Percentiles rank a stretch among this genome's conserved stretches.
These are phyloP conservation scores for Blastobotrys mokoenaii DNA, from an alignment of 805 yeast genomes.

Conservation along the genomic window DNA sequence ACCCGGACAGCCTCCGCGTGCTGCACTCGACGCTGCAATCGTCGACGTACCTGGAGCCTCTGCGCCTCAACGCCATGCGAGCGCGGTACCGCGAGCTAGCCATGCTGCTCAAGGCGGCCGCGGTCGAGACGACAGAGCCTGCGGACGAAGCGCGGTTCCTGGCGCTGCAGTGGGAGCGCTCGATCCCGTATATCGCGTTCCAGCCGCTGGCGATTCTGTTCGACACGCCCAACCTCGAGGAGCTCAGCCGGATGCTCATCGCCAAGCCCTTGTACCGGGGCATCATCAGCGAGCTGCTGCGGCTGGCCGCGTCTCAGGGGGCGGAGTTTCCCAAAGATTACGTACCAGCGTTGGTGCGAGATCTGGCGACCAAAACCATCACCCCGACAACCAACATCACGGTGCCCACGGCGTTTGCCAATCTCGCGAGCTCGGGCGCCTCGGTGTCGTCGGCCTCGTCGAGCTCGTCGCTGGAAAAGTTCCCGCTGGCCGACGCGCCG, in stretches of 20 bases:
- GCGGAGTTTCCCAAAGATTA: conserved; percentile 2
- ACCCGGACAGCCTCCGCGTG: background rate
- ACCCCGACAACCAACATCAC: conserved; percentile 2
- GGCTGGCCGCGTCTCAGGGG: conserved; percentile 45
- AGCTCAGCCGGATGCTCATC: conserved; percentile 47
- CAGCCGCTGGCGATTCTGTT: conserved; percentile 68
- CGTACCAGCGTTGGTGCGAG: conserved; percentile 3
- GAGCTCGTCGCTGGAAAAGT: background rate
- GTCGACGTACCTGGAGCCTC: background rate
- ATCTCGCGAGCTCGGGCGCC: background rate
- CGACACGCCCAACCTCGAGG: conserved; percentile 57
- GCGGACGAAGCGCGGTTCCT: conserved; percentile 7
- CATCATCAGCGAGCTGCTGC: conserved; percentile 61
- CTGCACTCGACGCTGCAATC: conserved; percentile 3
- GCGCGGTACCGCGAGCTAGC: conserved; percentile 6
- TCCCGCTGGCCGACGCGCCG: conserved; percentile 34
- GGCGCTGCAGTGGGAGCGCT: conserved; percentile 69
- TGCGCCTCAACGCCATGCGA: background rate
- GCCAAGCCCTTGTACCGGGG: conserved; percentile 85
- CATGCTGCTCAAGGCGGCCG: conserved; percentile 15
- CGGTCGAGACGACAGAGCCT: conserved; percentile 14
- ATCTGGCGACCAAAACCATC: conserved; percentile 1
- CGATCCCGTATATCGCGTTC: conserved; percentile 68
- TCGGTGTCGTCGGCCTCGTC: conserved; percentile 2
- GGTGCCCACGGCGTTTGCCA: background rate